Percentiles rank a stretch among this genome's conserved stretches.
phyloP scores from a whole-genome alignment of 495 filamentous ascomycete genomes.

The Podospora anserina region DNA sequence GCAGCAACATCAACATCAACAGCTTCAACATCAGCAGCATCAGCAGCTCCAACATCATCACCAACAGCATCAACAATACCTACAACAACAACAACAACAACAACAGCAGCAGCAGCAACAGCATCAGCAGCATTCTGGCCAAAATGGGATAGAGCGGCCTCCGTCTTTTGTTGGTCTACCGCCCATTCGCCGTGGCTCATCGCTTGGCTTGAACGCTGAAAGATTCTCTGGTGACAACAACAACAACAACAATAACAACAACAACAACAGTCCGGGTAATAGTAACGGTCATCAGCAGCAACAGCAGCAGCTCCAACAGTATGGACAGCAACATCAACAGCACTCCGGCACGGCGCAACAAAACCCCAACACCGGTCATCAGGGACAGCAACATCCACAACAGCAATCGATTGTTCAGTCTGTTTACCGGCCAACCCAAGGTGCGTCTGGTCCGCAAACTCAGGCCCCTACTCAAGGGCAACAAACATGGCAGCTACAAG shows the following conservation, averaged over 20 bases:
- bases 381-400: neutral
- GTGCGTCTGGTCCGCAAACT: slow-evolving; percentile 8
- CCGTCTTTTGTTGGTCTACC: slow-evolving; percentile 47
- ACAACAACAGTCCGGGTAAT: slow-evolving; percentile 1
- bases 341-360: slow-evolving; percentile 5
- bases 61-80: slow-evolving; percentile 21
- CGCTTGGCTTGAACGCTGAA: slow-evolving; percentile 27
- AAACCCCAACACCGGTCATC: slow-evolving; percentile 13
- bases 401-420: slow-evolving; percentile 20
- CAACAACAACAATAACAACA: neutral
- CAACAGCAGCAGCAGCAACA: slow-evolving; percentile 18
- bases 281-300: slow-evolving; percentile 13
- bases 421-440: slow-evolving; percentile 32
- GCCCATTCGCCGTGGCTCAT: slow-evolving; percentile 48
- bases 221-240: slow-evolving; percentile 21
- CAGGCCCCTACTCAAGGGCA: slow-evolving; percentile 15
- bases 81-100: slow-evolving; percentile 19
- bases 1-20: slow-evolving; percentile 17
- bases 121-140: slow-evolving; percentile 16
- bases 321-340: slow-evolving; percentile 9
- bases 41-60: slow-evolving; percentile 16
- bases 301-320: slow-evolving; percentile 15
- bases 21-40: slow-evolving; percentile 15
- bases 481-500: slow-evolving; percentile 22
- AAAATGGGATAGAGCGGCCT: slow-evolving; percentile 28